phyloP scores from a whole-genome alignment of 1,139 yeast genomes.

The Meyerozyma sp. region DNA sequence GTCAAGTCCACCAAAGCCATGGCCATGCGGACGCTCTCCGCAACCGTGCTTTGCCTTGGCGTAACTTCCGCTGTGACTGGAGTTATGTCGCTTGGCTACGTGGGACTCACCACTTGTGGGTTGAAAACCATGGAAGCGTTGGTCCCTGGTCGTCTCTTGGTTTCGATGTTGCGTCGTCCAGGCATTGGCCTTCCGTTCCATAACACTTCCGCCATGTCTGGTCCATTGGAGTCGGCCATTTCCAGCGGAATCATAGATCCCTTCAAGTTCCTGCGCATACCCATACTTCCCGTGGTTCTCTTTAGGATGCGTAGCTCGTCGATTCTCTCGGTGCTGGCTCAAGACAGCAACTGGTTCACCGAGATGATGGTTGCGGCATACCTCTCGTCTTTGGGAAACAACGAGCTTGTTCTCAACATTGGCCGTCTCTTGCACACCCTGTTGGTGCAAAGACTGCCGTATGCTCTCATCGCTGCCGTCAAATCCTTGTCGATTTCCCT shows the following conservation, averaged over 20 bases:
- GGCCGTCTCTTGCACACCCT: slow-evolving; percentile 7
- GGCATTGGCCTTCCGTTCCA: slow-evolving; percentile 3
- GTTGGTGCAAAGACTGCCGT: neutral
- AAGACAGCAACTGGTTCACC: slow-evolving; percentile 19
- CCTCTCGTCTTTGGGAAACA: slow-evolving; percentile 37
- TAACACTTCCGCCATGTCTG: slow-evolving; percentile 4
- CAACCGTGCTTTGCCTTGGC: slow-evolving; percentile 31
- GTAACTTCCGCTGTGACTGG: slow-evolving; percentile 40
- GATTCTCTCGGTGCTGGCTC: slow-evolving; percentile 22
- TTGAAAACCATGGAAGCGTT: slow-evolving; percentile 34
- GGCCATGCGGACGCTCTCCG: slow-evolving; percentile 22
- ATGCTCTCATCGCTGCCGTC: neutral
- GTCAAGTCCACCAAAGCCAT: slow-evolving; percentile 16
- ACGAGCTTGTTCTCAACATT: slow-evolving; percentile 20
- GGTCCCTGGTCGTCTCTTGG: slow-evolving; percentile 31
- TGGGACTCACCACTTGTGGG: slow-evolving; percentile 39
- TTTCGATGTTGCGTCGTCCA: slow-evolving; percentile 22
- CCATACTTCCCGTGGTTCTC: slow-evolving; percentile 35
- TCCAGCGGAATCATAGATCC: slow-evolving; percentile 35
- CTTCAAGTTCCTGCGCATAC: slow-evolving; percentile 35
- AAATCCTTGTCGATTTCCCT: neutral
- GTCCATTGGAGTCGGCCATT: slow-evolving; percentile 30
- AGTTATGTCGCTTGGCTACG: slow-evolving; percentile 35
- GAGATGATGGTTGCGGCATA: slow-evolving; percentile 35
- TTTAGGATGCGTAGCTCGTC: slow-evolving; percentile 38